Conservation (phyloP, 306 rosid species). For the Rosa multiflora region DNA sequence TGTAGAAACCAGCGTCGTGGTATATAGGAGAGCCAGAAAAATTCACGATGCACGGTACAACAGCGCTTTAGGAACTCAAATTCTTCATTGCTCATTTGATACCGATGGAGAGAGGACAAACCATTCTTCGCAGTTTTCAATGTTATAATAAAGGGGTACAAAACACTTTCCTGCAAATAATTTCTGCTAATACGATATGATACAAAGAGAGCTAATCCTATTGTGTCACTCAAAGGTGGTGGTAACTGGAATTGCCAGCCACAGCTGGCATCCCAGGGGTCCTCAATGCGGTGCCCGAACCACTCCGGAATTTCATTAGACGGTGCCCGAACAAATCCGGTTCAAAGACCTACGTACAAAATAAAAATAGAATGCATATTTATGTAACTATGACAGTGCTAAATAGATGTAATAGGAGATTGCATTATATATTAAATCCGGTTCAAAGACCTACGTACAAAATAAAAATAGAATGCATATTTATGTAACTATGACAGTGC, state of each 20-base stretch:
- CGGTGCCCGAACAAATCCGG: not conserved
- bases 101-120: not conserved
- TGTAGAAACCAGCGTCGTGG: constrained; percentile 8
- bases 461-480: not conserved
- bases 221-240: not conserved
- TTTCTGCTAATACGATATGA: not conserved
- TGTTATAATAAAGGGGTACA: no score
- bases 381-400: not conserved
- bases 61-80: not conserved
- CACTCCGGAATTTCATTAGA: not conserved
- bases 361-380: not conserved
- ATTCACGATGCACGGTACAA: not conserved
- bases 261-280: no score
- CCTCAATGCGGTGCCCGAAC: not conserved
- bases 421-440: not conserved
- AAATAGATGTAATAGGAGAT: not conserved
- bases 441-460: not conserved
- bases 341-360: not conserved
- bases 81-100: not conserved
- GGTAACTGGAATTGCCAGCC: not conserved
- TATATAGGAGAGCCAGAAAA: constrained; percentile 11
- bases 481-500: not conserved
- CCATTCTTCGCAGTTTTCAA: not conserved
- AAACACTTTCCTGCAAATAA: no score
- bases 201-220: not conserved